A percentile compares a stretch with the other conserved stretches of the same genome.
Conservation (phyloP, 1,284 basidiomycete genomes). For the Puccinia polysora region DNA sequence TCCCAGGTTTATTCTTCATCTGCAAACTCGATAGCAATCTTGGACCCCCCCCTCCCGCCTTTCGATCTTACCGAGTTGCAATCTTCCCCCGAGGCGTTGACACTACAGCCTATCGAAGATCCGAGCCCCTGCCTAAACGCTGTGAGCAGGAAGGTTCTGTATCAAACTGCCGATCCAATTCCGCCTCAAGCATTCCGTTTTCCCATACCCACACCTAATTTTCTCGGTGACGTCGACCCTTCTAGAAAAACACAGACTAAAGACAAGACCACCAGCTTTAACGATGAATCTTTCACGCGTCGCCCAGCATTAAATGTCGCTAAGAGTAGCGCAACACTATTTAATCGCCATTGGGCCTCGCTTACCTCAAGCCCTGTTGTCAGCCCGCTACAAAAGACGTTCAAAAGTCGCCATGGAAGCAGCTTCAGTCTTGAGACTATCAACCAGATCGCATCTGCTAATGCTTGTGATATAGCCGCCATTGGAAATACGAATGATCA, state of each 20-base stretch:
- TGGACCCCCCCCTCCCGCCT: background rate
- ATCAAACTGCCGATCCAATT: background rate
- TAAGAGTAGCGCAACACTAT: background rate
- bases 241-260: background rate
- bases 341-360: constrained; percentile 11
- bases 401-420: background rate
- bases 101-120: background rate
- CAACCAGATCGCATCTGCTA: too few species aligned
- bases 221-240: background rate
- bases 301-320: background rate
- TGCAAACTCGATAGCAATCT: background rate
- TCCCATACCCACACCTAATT: background rate
- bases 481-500: too few species aligned
- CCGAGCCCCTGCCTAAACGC: constrained; percentile 8
- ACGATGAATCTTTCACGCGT: constrained; percentile 1
- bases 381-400: background rate
- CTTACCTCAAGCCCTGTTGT: background rate
- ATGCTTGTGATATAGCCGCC: too few species aligned
- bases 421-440: background rate
- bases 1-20: background rate
- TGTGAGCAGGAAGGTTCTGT: background rate
- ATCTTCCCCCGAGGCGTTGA: background rate
- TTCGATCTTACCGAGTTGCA: background rate
- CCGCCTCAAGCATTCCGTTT: background rate
- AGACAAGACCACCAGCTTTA: background rate